phyloP scores from a whole-genome alignment of 495 filamentous ascomycete species.

The Lasiosphaeria miniovina region DNA sequence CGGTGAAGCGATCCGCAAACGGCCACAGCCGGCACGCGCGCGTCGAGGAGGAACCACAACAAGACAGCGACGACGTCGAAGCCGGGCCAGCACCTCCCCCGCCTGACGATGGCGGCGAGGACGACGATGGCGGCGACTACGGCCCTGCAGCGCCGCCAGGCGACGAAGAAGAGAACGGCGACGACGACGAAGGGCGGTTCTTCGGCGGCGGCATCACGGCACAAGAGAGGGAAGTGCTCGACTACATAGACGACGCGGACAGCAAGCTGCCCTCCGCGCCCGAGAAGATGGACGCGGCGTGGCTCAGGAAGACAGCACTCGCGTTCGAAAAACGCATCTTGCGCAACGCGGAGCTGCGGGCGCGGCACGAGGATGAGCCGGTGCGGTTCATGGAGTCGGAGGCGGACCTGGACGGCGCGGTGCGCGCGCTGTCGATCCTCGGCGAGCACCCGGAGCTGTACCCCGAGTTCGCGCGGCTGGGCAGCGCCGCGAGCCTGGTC shows the following conservation, averaged over 20 bases:
- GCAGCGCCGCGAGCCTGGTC: slow-evolving; percentile 72
- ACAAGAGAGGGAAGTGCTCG: slow-evolving; percentile 78
- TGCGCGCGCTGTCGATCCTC: slow-evolving; percentile 84
- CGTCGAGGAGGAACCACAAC: slow-evolving; percentile 5
- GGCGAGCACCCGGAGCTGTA: slow-evolving; percentile 85
- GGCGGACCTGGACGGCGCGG: slow-evolving; percentile 85
- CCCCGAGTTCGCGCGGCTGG: slow-evolving; percentile 75
- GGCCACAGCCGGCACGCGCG: slow-evolving; percentile 38
- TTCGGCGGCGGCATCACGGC: slow-evolving; percentile 87
- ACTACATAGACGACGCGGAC: slow-evolving; percentile 74
- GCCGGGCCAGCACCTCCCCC: slow-evolving; percentile 44
- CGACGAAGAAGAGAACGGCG: slow-evolving; percentile 60
- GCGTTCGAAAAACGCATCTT: slow-evolving; percentile 89
- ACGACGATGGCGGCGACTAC: slow-evolving; percentile 61
- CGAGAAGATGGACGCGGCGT: slow-evolving; percentile 79
- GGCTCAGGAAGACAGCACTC: slow-evolving; percentile 77
- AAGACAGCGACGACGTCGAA: slow-evolving; percentile 55
- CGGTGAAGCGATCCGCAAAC: slow-evolving; percentile 65
- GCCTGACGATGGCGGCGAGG: slow-evolving; percentile 25
- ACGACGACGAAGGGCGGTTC: slow-evolving; percentile 92
- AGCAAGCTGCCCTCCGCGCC: slow-evolving; percentile 34
- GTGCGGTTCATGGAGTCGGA: slow-evolving; percentile 73
- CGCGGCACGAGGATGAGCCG: slow-evolving; percentile 81
- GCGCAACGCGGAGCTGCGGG: slow-evolving; percentile 89
- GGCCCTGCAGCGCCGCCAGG: slow-evolving; percentile 67